These are phyloP conservation scores for Termitomyces sp. DNA, from an alignment of 768 basidiomycete genomes.

Conservation along the genomic window DNA sequence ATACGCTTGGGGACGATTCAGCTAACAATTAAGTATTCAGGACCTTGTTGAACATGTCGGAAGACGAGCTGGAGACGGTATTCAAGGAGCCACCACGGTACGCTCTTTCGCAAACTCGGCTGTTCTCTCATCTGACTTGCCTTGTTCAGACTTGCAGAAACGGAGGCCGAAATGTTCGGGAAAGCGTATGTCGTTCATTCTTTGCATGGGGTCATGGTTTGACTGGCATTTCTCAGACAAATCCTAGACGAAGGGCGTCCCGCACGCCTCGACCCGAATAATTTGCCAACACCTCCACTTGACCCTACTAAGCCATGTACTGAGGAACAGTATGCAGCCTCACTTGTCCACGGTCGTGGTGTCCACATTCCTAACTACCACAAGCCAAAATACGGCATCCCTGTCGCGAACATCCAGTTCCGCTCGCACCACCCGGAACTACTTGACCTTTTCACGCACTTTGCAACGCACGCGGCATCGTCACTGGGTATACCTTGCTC, in stretches of 20 bases:
- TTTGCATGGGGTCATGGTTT: neutral
- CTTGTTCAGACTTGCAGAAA: slow-evolving; percentile 16
- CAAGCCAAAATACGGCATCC: slow-evolving; percentile 63
- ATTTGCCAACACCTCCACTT: slow-evolving; percentile 16
- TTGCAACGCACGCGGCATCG: slow-evolving; percentile 81
- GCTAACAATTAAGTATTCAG: neutral
- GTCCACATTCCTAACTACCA: slow-evolving; percentile 55
- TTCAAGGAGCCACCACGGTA: slow-evolving; percentile 16
- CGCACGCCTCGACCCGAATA: slow-evolving; percentile 17
- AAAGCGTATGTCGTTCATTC: slow-evolving; percentile 1
- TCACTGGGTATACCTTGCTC: slow-evolving; percentile 81
- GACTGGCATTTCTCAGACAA: neutral
- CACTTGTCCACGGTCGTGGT: slow-evolving; percentile 61
- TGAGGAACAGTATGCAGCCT: slow-evolving; percentile 51
- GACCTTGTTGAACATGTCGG: slow-evolving; percentile 7
- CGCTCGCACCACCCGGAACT: slow-evolving; percentile 68
- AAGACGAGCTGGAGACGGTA: slow-evolving; percentile 11
- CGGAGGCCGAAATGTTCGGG: slow-evolving; percentile 19
- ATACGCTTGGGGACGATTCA: neutral
- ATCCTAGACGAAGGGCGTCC: slow-evolving; percentile 5
- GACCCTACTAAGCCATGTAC: slow-evolving; percentile 22
- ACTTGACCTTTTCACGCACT: slow-evolving; percentile 80
- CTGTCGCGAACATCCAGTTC: slow-evolving; percentile 82
- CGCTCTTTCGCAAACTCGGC: neutral
- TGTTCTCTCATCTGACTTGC: neutral